These are phyloP conservation scores for Entamoeba histolytica DNA, from an alignment of 208 protist genomes.

Conservation along the genomic window DNA sequence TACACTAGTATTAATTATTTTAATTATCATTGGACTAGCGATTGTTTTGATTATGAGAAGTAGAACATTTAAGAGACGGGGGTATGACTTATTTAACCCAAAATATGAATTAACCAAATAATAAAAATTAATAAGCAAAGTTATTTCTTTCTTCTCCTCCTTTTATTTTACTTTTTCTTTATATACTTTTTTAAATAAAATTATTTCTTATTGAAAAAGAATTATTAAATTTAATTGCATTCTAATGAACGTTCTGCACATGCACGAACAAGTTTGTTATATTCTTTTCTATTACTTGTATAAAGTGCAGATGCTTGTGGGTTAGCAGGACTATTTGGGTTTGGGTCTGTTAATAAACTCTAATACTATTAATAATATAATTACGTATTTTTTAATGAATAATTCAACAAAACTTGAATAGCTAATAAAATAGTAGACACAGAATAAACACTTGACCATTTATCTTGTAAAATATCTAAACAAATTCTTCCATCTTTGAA, in stretches of 20 bases:
- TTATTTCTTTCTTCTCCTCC: no score
- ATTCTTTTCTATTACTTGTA: neutral
- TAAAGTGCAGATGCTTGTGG: slow-evolving; percentile 72
- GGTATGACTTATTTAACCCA: neutral
- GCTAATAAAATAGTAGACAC: slow-evolving; percentile 88
- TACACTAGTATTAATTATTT: neutral
- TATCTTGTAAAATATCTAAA: slow-evolving; percentile 92
- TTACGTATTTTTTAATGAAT: neutral
- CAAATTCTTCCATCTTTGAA: slow-evolving; percentile 88
- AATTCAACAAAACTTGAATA: slow-evolving; percentile 69
- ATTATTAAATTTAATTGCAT: neutral
- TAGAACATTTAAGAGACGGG: neutral
- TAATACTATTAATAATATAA: neutral
- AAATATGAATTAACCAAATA: neutral
- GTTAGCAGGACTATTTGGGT: slow-evolving; percentile 95
- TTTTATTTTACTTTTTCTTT: no score
- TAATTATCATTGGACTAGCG: neutral
- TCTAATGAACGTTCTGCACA: neutral
- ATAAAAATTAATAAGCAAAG: neutral
- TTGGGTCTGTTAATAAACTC: slow-evolving; percentile 87
- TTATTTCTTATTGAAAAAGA: neutral
- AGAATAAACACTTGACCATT: slow-evolving; percentile 75
- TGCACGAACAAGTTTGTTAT: neutral
- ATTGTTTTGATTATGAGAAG: neutral
- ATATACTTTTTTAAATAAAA: neutral